Evolutionary conservation across 352 stramenopile species (phyloP).

Genomic region (Globisporangium barbulae): DNA sequence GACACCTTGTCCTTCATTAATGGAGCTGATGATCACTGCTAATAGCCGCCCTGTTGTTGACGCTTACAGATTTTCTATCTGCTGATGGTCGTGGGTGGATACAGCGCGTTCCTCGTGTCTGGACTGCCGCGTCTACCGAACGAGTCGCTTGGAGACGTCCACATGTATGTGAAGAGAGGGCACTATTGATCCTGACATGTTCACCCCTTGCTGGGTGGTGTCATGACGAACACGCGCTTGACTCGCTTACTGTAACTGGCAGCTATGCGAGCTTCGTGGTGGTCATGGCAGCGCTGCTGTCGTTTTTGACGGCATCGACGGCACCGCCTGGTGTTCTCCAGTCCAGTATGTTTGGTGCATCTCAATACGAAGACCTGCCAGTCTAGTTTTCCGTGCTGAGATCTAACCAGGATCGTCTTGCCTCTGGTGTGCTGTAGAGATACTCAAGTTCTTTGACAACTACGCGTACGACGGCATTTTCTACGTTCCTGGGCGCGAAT

Average conservation of each 20-base stretch:
- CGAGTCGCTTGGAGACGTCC: slow-evolving; percentile 30
- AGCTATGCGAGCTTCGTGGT: slow-evolving; percentile 35
- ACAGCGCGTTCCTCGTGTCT: slow-evolving; percentile 46
- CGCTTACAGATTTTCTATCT: slow-evolving; percentile 52
- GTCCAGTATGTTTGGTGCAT: slow-evolving; percentile 25
- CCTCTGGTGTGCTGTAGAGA: slow-evolving; percentile 22
- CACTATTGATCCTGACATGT: not conserved
- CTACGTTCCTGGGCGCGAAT: slow-evolving; percentile 29
- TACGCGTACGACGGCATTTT: slow-evolving; percentile 50
- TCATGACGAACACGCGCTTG: not conserved
- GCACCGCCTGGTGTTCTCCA: slow-evolving; percentile 39
- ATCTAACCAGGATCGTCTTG: not conserved
- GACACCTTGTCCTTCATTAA: too few relatives aligned
- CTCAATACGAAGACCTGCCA: too few relatives aligned
- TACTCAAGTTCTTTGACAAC: slow-evolving; percentile 47
- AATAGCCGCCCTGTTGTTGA: too few relatives aligned
- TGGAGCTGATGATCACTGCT: not conserved
- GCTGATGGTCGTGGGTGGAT: slow-evolving; percentile 52
- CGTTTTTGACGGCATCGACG: slow-evolving; percentile 48
- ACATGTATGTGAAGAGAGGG: slow-evolving; percentile 27
- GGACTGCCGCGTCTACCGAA: slow-evolving; percentile 43
- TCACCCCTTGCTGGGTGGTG: not conserved
- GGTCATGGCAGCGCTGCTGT: slow-evolving; percentile 41
- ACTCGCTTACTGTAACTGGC: not conserved
- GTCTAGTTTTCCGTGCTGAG: not conserved